phyloP scores from a whole-genome alignment of 208 protist species.

The Willaertia magna region DNA sequence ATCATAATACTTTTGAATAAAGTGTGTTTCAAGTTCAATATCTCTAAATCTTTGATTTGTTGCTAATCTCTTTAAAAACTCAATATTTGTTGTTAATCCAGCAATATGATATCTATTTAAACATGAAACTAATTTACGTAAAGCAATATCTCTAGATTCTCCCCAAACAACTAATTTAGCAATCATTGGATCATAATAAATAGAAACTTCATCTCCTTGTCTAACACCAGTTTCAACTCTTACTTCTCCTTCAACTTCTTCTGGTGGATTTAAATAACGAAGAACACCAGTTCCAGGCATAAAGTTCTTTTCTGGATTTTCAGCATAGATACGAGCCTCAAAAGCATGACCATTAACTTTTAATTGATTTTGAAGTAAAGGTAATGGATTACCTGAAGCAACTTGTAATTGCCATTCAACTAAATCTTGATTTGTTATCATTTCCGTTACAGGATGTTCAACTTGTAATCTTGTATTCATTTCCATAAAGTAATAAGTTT shows the following conservation, averaged over 20 bases:
- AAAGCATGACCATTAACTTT: conserved; percentile 59
- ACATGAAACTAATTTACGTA: conserved; percentile 47
- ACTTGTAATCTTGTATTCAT: conserved; percentile 97
- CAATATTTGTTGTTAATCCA: conserved; percentile 74
- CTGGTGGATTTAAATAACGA: conserved; percentile 31
- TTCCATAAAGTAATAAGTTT: conserved; percentile 94
- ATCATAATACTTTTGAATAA: conserved; percentile 42
- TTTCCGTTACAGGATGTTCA: conserved; percentile 87
- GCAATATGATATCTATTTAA: conserved; percentile 69
- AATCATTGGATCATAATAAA: conserved; percentile 95
- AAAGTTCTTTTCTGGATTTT: conserved; percentile 69
- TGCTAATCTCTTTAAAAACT: conserved; percentile 47
- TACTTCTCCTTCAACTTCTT: conserved; percentile 29
- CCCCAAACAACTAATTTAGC: conserved; percentile 86
- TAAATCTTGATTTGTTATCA: conserved; percentile 78
- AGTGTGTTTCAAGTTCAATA: conserved; percentile 56
- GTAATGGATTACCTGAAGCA: conserved; percentile 47
- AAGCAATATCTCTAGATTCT: conserved; percentile 46
- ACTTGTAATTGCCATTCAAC: conserved; percentile 79
- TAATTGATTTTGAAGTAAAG: conserved; percentile 60
- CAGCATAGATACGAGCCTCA: conserved; percentile 86
- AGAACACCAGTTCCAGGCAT: conserved; percentile 62
- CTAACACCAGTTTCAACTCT: conserved; percentile 63
- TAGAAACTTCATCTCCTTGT: conserved; percentile 53
- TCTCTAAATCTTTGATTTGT: conserved; percentile 46